Percentiles rank a stretch among this genome's conserved stretches.
Conservation (phyloP, 75 land plant genomes). For the Cryptomeria japonica region DNA sequence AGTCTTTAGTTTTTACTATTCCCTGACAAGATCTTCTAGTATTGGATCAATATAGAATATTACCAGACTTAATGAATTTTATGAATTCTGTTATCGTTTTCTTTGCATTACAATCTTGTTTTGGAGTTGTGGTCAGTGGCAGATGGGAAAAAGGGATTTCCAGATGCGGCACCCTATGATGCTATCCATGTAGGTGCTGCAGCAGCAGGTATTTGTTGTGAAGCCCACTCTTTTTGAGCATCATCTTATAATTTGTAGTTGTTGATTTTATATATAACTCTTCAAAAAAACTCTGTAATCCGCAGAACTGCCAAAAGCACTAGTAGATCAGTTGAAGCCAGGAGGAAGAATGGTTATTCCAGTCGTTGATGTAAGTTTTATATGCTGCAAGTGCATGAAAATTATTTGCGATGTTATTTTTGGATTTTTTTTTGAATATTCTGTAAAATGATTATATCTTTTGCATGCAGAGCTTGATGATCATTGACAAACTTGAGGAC, state of each 20-base stretch:
- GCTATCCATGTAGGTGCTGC: constrained; percentile 97
- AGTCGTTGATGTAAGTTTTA: constrained; percentile 30
- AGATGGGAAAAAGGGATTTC: constrained; percentile 86
- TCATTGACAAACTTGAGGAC: constrained; percentile 41
- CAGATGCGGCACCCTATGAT: constrained; percentile 79
- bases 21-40: background rate
- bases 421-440: background rate
- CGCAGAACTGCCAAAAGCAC: constrained; percentile 75
- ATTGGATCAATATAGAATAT: background rate
- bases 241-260: background rate
- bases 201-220: constrained; percentile 27
- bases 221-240: background rate
- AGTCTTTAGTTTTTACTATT: background rate
- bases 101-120: background rate
- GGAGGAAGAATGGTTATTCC: constrained; percentile 96
- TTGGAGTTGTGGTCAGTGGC: background rate
- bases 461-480: constrained; percentile 36
- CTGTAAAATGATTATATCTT: constrained; percentile 5
- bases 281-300: no score
- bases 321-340: constrained; percentile 87
- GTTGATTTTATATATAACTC: no score
- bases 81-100: background rate
- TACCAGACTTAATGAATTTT: background rate
- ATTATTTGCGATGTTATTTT: constrained; percentile 49
- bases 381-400: no score